Conservation (phyloP, 768 basidiomycete species). For the Trametes coccinea region DNA sequence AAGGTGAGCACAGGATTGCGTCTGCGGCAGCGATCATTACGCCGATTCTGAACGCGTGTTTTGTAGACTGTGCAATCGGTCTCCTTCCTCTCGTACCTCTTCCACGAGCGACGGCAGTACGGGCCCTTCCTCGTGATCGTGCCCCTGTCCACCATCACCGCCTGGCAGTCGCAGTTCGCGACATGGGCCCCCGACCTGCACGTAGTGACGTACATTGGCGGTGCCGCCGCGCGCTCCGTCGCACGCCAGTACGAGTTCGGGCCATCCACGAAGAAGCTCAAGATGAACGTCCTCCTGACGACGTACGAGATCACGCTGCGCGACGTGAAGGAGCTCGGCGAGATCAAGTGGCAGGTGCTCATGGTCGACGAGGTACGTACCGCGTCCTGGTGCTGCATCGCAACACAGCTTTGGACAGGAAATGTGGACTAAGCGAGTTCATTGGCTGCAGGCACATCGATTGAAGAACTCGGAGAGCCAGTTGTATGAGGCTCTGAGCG, state of each 20-base stretch:
- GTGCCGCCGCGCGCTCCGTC: constrained; percentile 80
- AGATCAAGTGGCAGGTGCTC: constrained; percentile 96
- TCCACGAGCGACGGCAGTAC: constrained; percentile 88
- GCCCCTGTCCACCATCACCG: constrained; percentile 95
- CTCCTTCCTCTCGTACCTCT: constrained; percentile 90
- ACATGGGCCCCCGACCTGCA: constrained; percentile 97
- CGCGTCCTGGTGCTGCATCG: not conserved
- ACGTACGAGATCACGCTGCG: constrained; percentile 96
- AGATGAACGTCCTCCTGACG: constrained; percentile 96
- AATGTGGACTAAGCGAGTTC: constrained; percentile 1
- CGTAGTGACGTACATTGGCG: constrained; percentile 96
- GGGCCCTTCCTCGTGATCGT: constrained; percentile 98
- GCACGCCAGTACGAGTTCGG: constrained; percentile 95
- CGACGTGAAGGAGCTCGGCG: constrained; percentile 83
- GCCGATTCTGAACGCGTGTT: constrained; percentile 1
- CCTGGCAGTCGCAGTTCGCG: constrained; percentile 95
- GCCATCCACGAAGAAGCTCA: constrained; percentile 80
- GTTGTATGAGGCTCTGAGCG: constrained; percentile 88
- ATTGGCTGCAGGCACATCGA: constrained; percentile 75
- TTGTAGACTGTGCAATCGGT: constrained; percentile 92
- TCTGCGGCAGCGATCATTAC: not conserved
- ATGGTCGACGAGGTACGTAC: constrained; percentile 88
- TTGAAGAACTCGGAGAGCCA: constrained; percentile 98
- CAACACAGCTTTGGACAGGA: not conserved
- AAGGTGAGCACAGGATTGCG: constrained; percentile 52